Base-by-base conservation (phyloP, 352 stramenopile genomes). In the Globisporangium megalacanthum region DNA sequence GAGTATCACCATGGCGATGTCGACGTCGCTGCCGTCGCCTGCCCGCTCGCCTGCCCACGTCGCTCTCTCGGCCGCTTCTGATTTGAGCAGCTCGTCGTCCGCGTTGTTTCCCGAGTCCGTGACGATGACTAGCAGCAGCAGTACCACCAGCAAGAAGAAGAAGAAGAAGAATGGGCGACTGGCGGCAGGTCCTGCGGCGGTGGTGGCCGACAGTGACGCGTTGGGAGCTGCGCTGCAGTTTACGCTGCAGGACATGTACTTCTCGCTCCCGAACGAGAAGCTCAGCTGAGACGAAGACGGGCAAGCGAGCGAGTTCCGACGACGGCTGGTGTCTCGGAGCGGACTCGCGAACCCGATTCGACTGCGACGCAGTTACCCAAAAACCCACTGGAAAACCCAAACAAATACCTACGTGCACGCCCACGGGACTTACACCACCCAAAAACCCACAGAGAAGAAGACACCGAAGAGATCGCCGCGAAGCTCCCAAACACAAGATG, bases 241-340 rank as follows among this genome's bases (percentile, higher is more conserved):
- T 66, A 88, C 81, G 44, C 68, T 91, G n/a, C 81, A 89, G 49
- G 79, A 91, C 52, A 87, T 83, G 78, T 89, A 91, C 65, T 91
- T 91, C 54, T 72, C 72, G 9, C 53, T 79, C 14, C 74, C 80
- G 2, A 63, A 61, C n/a, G 70, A 73, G 36, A 61, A 75, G 55
- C 22, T 57, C n/a, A 75, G 36, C 39, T 75, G 61, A 74, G 39
- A 35, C 6, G 36, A 48, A 39, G 35, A 17, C 11, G 25, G 25
- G 25, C 25, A 4, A 29, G 25, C 25, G 25, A 29, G 25, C 25
- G 25, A 29, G 25, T 4, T 4, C 25, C 25, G 25, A 29, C 25
- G 25, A 29, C 25, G 25, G 25, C 25, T 29, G 25, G 25, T 4
- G 25, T 29, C 25, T 29, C 25, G 4, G 25, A 29, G 25, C 25